A percentile compares a stretch with the other conserved stretches of the same genome.
phyloP scores from a whole-genome alignment of 2,329 filamentous ascomycete genomes.

The Cercospora beticola region DNA sequence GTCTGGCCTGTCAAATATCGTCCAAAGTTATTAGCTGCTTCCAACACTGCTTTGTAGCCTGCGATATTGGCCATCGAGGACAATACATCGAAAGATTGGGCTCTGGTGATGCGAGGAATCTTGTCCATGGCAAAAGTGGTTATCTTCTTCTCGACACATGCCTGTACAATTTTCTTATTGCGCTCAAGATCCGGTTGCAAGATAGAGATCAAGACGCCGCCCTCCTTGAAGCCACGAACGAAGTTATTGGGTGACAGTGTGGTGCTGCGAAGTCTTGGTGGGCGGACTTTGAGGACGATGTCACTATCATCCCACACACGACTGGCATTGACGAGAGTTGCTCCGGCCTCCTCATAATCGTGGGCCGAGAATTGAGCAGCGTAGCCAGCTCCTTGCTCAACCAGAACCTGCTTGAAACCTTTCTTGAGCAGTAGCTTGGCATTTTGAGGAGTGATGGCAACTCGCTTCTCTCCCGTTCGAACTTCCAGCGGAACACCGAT shows the following conservation, averaged over 20 bases:
- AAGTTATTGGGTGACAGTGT: slow-evolving; percentile 56
- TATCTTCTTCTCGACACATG: slow-evolving; percentile 66
- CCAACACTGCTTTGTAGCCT: slow-evolving; percentile 86
- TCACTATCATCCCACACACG: slow-evolving; percentile 73
- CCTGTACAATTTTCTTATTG: slow-evolving; percentile 73
- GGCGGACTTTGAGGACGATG: slow-evolving; percentile 80
- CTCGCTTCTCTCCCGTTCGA: slow-evolving; percentile 75
- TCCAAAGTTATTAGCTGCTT: slow-evolving; percentile 86
- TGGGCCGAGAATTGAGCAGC: slow-evolving; percentile 75
- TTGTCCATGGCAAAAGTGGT: slow-evolving; percentile 90
- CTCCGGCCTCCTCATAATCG: slow-evolving; percentile 75
- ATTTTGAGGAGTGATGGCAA: slow-evolving; percentile 82
- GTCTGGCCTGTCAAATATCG: slow-evolving; percentile 86
- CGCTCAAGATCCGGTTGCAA: slow-evolving; percentile 69
- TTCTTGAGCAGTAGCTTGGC: slow-evolving; percentile 80
- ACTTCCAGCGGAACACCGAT: slow-evolving; percentile 79
- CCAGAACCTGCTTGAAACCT: slow-evolving; percentile 72
- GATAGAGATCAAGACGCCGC: slow-evolving; percentile 77
- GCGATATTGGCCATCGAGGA: slow-evolving; percentile 93
- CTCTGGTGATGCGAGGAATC: slow-evolving; percentile 84
- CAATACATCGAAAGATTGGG: slow-evolving; percentile 83
- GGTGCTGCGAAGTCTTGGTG: slow-evolving; percentile 60
- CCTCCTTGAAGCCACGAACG: slow-evolving; percentile 64
- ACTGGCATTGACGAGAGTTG: slow-evolving; percentile 68
- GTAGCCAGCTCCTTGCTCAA: slow-evolving; percentile 77